phyloP scores from a whole-genome alignment of 768 basidiomycete genomes.

The Lactarius sanguifluus region DNA sequence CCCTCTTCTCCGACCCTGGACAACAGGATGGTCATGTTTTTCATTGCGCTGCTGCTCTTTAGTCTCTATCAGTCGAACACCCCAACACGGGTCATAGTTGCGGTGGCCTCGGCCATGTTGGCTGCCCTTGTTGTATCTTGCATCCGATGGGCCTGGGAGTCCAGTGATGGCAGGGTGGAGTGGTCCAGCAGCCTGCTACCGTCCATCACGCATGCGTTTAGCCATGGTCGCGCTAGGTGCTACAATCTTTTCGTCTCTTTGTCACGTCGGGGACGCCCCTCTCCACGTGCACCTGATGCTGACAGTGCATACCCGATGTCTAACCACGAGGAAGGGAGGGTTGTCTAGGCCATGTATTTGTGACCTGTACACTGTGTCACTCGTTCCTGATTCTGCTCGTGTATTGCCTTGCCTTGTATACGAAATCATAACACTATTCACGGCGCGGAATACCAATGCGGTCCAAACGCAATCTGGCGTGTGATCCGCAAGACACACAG shows the following conservation, averaged over 20 bases:
- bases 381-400: not conserved
- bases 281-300: not conserved
- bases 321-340: not conserved
- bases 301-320: not conserved
- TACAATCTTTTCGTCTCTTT: not conserved
- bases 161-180: not conserved
- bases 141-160: conserved; percentile 6
- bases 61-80: conserved; percentile 9
- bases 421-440: not conserved
- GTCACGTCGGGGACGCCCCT: not conserved
- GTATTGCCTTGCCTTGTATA: not conserved
- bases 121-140: not conserved
- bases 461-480: not conserved
- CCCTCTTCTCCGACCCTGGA: not conserved
- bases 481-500: not conserved
- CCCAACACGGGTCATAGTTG: conserved; percentile 8
- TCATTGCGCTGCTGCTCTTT: conserved; percentile 10
- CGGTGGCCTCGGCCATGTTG: not conserved
- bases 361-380: not conserved
- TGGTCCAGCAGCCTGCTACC: not conserved
- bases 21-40: conserved; percentile 8
- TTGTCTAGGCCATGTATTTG: not conserved
- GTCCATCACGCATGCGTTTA: not conserved
- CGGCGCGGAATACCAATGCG: no score
- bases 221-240: not conserved